A percentile compares a stretch with the other conserved stretches of the same genome.
Evolutionary conservation across 2,329 filamentous ascomycete genomes (phyloP).

Genomic region (Fusarium goolgardi): DNA sequence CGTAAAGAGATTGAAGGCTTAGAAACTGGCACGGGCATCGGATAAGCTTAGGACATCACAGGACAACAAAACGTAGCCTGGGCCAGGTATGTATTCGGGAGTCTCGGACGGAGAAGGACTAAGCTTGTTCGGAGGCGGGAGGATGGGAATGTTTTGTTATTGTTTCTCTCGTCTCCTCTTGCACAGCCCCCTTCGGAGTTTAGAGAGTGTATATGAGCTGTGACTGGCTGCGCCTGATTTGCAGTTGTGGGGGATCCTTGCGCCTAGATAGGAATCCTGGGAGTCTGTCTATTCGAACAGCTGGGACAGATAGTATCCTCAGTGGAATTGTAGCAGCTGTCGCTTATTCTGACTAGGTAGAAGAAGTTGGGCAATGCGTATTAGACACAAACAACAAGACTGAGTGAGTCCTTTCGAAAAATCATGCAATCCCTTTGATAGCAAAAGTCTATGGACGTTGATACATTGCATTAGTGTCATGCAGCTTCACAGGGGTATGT

Average conservation of each 20-base stretch:
- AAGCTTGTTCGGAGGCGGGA: slow-evolving; percentile 13
- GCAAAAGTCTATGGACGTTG: slow-evolving; percentile 21
- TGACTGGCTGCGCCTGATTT: slow-evolving; percentile 30
- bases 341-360: neutral
- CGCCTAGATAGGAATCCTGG: slow-evolving; percentile 12
- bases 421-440: slow-evolving; percentile 1
- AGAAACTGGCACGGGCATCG: neutral
- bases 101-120: slow-evolving; percentile 22
- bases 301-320: neutral
- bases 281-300: neutral
- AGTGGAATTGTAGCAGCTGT: neutral
- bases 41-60: slow-evolving; percentile 13
- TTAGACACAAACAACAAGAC: neutral
- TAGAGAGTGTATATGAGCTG: slow-evolving; percentile 19
- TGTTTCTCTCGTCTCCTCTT: slow-evolving; percentile 27
- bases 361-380: neutral
- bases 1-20: neutral
- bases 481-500: slow-evolving; percentile 38
- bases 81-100: slow-evolving; percentile 18
- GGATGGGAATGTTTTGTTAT: slow-evolving; percentile 15
- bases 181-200: slow-evolving; percentile 37
- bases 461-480: slow-evolving; percentile 43
- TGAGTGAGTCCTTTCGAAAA: neutral
- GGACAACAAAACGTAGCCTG: neutral
- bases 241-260: slow-evolving; percentile 32